Evolutionary conservation across 192 early-diverging fungal species (phyloP).

Genomic region (Linnemannia exigua): DNA sequence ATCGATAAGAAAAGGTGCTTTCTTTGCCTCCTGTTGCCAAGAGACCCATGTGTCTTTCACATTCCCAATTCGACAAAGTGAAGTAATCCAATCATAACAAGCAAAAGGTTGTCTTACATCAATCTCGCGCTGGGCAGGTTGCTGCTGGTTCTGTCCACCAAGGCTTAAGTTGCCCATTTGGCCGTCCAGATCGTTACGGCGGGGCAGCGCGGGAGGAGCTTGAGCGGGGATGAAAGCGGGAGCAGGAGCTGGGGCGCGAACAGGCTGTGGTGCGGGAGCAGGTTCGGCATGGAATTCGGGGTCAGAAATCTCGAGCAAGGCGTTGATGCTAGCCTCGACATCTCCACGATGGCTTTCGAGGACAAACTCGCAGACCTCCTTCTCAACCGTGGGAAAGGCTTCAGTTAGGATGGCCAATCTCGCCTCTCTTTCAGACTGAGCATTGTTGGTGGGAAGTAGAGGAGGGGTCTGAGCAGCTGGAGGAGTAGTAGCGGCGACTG

Average conservation of each 20-base stretch:
- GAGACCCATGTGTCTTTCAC: neutral
- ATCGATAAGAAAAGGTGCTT: neutral
- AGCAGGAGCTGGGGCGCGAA: conserved; percentile 17
- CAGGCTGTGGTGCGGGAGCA: neutral
- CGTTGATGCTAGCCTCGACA: conserved; percentile 64
- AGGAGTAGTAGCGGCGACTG: neutral
- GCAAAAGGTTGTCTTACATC: conserved; percentile 35
- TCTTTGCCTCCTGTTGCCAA: neutral
- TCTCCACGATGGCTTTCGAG: conserved; percentile 62
- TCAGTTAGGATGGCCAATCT: conserved; percentile 60
- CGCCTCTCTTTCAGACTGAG: conserved; percentile 35
- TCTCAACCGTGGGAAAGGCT: conserved; percentile 67
- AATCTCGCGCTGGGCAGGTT: conserved; percentile 24
- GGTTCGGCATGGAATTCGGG: conserved; percentile 63
- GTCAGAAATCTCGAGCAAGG: conserved; percentile 67
- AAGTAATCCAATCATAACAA: neutral
- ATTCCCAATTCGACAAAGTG: neutral
- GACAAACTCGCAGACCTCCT: conserved; percentile 65
- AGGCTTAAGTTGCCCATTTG: conserved; percentile 32
- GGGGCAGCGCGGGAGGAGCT: conserved; percentile 51
- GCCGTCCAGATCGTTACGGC: conserved; percentile 28
- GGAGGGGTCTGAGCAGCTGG: neutral
- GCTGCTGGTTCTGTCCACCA: conserved; percentile 15
- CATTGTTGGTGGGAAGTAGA: conserved; percentile 7
- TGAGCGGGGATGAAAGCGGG: neutral